Evolutionary conservation across 1,139 yeast genomes (phyloP).

Genomic region (Komagataea norvegica): DNA sequence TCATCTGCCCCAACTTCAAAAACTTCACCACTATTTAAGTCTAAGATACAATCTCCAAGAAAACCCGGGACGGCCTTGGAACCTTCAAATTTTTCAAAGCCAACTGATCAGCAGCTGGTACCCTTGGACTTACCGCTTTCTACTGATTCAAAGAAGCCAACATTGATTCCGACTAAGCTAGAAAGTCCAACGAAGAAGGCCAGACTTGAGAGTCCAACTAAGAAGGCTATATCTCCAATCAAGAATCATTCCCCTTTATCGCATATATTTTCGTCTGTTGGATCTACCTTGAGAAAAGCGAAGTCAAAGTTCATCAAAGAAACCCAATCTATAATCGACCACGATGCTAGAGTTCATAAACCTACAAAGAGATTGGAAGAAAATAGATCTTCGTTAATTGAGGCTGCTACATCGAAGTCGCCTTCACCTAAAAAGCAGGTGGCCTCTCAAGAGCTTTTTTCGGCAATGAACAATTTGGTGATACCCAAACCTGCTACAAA

Average conservation of each 20-base stretch:
- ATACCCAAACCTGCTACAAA: slow-evolving; percentile 24
- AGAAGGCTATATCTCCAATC: slow-evolving; percentile 6
- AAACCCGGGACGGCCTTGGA: not conserved
- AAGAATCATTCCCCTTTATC: slow-evolving; percentile 21
- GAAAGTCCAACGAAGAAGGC: slow-evolving; percentile 8
- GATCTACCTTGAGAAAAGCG: slow-evolving; percentile 23
- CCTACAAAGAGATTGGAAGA: too few relatives aligned
- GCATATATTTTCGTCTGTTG: slow-evolving; percentile 23
- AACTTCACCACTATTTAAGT: slow-evolving; percentile 11
- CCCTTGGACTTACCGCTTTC: too few relatives aligned
- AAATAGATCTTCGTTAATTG: slow-evolving; percentile 1
- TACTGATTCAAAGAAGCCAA: slow-evolving; percentile 3
- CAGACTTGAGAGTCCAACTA: slow-evolving; percentile 5
- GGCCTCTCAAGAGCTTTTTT: slow-evolving; percentile 1
- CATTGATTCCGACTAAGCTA: slow-evolving; percentile 9
- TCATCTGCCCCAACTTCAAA: slow-evolving; percentile 10
- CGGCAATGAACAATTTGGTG: slow-evolving; percentile 26
- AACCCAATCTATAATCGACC: slow-evolving; percentile 12
- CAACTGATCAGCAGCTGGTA: too few relatives aligned
- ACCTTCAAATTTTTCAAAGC: not conserved
- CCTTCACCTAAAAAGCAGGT: slow-evolving; percentile 7
- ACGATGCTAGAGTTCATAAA: slow-evolving; percentile 9
- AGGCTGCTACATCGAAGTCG: not conserved
- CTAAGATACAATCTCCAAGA: slow-evolving; percentile 8
- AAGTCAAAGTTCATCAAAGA: slow-evolving; percentile 18